Base-by-base conservation (phyloP, 163 green algal species). In the Trebouxiophyceae sp. region DNA sequence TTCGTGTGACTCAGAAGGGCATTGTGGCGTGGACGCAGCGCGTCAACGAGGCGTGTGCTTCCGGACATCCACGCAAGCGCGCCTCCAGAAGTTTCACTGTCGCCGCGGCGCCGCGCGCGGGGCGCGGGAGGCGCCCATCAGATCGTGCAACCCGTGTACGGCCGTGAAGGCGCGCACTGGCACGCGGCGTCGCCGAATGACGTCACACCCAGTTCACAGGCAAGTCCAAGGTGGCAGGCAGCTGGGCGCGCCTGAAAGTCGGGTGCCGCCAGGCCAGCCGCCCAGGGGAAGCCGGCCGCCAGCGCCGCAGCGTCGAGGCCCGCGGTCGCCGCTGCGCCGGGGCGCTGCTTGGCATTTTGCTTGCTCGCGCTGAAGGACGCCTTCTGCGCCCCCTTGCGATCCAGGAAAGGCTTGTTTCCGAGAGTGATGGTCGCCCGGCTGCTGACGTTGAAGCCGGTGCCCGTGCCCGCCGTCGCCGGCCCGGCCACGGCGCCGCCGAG, bases 391-490 rank as follows among this genome's bases (percentile, higher is more conserved):
- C 23, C 47, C 7, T 57, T 57, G 19, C 26, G 19, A 12, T 24
- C 19, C 19, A 55, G n/a, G 33, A 65, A 56, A 32, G 33, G 33
- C 58, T 65, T 65, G 26, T 65, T 27, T 5, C 58, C 58, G 23
- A 65, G 34, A n/a, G 58, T 65, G 23, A 55, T 24, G 12, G 33
- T 54, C n/a, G 26, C 58, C 33, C 58, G 54, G 33, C 19, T 12
- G 6, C n/a, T 30, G 47, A 57, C 47, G 19, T 63, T 39, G 31
- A 26, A 29, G 57, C 22, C 12, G 32, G 30, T 46, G 16, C 27
- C 27, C 30, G 20, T 46, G 16, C 27, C 27, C 30, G 20, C 58
- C 34, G 33, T 29, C 58, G 33, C 58, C 22, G 23, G 33, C 6
- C 32, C 54, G 8, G 24, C 31, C 33, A 45, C 33, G 26, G 55